Evolutionary conservation across 495 filamentous ascomycete genomes (phyloP), one percentile per base, ranked within the genome.

Genomic region (Aspergillus nanangensis): DNA sequence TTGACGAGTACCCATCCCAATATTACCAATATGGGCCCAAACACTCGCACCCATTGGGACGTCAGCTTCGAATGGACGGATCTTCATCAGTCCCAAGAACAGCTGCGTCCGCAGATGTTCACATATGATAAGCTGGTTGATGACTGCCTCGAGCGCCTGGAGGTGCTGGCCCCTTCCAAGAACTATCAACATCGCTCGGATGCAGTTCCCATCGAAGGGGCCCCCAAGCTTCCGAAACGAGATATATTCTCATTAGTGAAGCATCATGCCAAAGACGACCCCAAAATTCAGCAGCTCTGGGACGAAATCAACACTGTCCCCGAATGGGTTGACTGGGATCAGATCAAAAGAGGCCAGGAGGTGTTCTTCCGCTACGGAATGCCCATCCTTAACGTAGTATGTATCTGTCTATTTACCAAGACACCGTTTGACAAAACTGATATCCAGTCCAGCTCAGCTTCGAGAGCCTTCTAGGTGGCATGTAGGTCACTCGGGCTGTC

Each of bases 241-340:
- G 87, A 91, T 57, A 53, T 87, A 10, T 89, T 85, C 58, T 64
- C 57, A 1, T 57, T 88, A 14, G 64, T 91, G 14, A 63, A 68
- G 42, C 69, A 82, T 9, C 72, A 90, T 62, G 70, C 71, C 5
- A 51, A 65, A 8, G 62, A 70, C 5, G 77, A 90, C 57, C 67
- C 74, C 5, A 77, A 74, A 41, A 69, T 90, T 23, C 52, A 64
- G 8, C 54, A 74, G 24, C 58, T 94, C 5, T 90, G 87, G 88
- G 58, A 50, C 0, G 74, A 92, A 55, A 69, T 88, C 39, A 84
- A 81, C 52, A 82, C 77, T 1, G 62, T 90, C 15, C 89, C 87
- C 0, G 65, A 73, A 11, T 94, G 88, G 88, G 88, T 94, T 1
- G 81, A 90, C 60, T 93, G 86, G 87, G 72, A 76, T 8, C 86